These are phyloP conservation scores for Schwanniomyces pseudopolymorphus DNA, from an alignment of 805 yeast species.

Conservation along the genomic window DNA sequence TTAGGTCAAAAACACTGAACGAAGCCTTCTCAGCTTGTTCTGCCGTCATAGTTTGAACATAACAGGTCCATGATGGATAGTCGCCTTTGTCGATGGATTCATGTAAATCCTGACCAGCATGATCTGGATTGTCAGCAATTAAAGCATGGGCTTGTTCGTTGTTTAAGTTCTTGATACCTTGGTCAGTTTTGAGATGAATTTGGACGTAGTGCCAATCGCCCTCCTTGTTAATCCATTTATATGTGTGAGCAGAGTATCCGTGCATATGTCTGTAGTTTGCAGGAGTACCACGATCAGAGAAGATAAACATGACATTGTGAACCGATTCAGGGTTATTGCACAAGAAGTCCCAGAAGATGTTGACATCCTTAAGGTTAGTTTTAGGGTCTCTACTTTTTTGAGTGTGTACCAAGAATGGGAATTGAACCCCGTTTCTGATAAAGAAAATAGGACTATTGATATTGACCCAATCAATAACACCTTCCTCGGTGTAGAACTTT, in stretches of 20 bases:
- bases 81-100: constrained; percentile 76
- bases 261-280: constrained; percentile 72
- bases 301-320: constrained; percentile 72
- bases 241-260: constrained; percentile 83
- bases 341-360: constrained; percentile 84
- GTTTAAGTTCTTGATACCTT: constrained; percentile 51
- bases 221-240: constrained; percentile 72
- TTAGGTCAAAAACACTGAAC: constrained; percentile 84
- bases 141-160: constrained; percentile 68
- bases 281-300: constrained; percentile 83
- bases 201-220: constrained; percentile 80
- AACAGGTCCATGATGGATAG: constrained; percentile 80
- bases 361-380: constrained; percentile 77
- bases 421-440: constrained; percentile 80
- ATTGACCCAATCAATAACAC: constrained; percentile 80
- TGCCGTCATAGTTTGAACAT: constrained; percentile 82
- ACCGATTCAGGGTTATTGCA: constrained; percentile 69
- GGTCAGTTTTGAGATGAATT: constrained; percentile 69
- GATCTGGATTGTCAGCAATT: constrained; percentile 79
- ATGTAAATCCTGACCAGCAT: constrained; percentile 76
- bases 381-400: constrained; percentile 84
- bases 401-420: constrained; percentile 85
- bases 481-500: constrained; percentile 81
- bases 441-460: constrained; percentile 86
- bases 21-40: constrained; percentile 73